Evolutionary conservation across 1,139 yeast genomes (phyloP).

Genomic region (Suhomyces choctaworum): DNA sequence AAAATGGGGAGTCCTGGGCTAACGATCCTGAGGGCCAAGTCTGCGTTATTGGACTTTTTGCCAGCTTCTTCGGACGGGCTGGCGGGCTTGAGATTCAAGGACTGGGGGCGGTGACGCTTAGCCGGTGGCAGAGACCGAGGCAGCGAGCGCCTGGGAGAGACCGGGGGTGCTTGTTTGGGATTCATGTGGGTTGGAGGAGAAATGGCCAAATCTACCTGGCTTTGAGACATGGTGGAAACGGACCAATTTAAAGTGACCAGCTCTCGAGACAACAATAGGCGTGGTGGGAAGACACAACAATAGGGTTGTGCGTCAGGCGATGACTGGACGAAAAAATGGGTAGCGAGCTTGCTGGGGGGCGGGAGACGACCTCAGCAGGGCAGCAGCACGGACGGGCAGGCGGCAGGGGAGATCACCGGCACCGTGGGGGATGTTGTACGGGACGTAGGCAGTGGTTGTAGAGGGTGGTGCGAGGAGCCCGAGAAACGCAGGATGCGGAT

Average conservation of each 20-base stretch:
- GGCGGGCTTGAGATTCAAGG: slow-evolving; percentile 21
- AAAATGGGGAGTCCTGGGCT: slow-evolving; percentile 52
- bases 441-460: too few species aligned
- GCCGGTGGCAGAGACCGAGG: slow-evolving; percentile 6
- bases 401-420: too few species aligned
- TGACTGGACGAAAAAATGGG: not conserved
- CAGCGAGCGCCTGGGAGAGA: slow-evolving; percentile 6
- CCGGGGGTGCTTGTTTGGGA: slow-evolving; percentile 4
- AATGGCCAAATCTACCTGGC: slow-evolving; percentile 21
- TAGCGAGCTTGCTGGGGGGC: not conserved
- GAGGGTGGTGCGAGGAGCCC: too few species aligned
- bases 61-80: slow-evolving; percentile 11
- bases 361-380: not conserved
- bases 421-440: too few species aligned
- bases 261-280: not conserved
- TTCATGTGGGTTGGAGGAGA: slow-evolving; percentile 9
- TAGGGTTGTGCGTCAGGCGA: not conserved
- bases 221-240: slow-evolving; percentile 18
- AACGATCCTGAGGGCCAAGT: slow-evolving; percentile 41
- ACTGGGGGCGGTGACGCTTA: slow-evolving; percentile 29
- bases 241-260: not conserved
- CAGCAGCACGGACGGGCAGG: too few species aligned
- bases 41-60: slow-evolving; percentile 12
- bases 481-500: too few species aligned
- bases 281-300: not conserved